Evolutionary conservation across 495 filamentous ascomycete genomes (phyloP).

Genomic region (Choiromyces venosus): DNA sequence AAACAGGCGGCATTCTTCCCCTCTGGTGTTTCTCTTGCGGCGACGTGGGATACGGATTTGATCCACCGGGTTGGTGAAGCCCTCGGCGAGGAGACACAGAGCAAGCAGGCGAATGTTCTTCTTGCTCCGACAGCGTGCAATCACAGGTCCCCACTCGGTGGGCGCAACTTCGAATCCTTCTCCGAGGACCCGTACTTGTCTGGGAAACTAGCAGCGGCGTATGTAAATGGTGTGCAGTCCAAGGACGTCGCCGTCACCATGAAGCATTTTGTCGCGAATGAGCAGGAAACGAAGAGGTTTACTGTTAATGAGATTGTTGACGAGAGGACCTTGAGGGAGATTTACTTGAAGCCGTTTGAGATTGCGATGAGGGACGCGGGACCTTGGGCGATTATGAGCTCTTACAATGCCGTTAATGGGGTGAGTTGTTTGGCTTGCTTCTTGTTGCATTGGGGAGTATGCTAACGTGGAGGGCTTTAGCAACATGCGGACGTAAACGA

Average conservation of each 20-base stretch:
- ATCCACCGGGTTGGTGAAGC: slow-evolving; percentile 63
- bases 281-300: slow-evolving; percentile 73
- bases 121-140: slow-evolving; percentile 78
- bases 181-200: slow-evolving; percentile 75
- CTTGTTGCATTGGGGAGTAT: not conserved
- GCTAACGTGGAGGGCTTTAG: slow-evolving; percentile 30
- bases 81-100: slow-evolving; percentile 65
- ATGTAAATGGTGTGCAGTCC: slow-evolving; percentile 66
- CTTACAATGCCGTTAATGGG: slow-evolving; percentile 59
- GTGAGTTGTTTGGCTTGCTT: slow-evolving; percentile 46
- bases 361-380: slow-evolving; percentile 53
- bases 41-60: slow-evolving; percentile 70
- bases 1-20: slow-evolving; percentile 66
- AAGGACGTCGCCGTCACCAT: slow-evolving; percentile 68
- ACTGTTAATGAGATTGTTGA: slow-evolving; percentile 63
- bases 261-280: slow-evolving; percentile 81
- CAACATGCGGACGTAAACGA: slow-evolving; percentile 64
- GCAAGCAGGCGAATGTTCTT: slow-evolving; percentile 67
- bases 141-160: slow-evolving; percentile 72
- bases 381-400: slow-evolving; percentile 55
- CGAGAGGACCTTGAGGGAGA: slow-evolving; percentile 67
- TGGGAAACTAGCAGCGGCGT: slow-evolving; percentile 65
- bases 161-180: slow-evolving; percentile 79
- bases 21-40: slow-evolving; percentile 68
- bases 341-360: slow-evolving; percentile 60